phyloP scores from a whole-genome alignment of 2,329 filamentous ascomycete genomes.

The Pseudopithomyces maydicus region DNA sequence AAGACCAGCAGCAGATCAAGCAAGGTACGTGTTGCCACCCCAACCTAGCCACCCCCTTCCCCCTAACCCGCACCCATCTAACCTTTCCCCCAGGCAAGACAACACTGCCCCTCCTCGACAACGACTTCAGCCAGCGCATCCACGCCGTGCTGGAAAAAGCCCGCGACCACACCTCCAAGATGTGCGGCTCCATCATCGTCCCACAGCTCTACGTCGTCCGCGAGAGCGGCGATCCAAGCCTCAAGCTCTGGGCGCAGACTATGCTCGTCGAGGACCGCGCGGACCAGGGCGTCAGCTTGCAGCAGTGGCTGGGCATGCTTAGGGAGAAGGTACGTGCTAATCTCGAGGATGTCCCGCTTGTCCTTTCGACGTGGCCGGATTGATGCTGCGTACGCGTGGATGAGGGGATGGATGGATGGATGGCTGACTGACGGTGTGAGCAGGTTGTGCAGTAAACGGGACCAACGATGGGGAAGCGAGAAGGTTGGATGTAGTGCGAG shows the following conservation, averaged over 20 bases:
- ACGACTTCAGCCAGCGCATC: conserved; percentile 88
- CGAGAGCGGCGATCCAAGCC: conserved; percentile 92
- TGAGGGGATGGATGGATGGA: too few species aligned
- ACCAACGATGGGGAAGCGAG: background rate
- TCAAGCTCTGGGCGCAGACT: conserved; percentile 97
- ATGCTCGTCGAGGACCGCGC: conserved; percentile 92
- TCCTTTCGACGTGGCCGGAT: conserved; percentile 27
- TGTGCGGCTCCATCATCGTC: conserved; percentile 89
- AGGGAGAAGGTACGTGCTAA: conserved; percentile 81
- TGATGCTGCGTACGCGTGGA: too few species aligned
- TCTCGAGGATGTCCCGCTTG: conserved; percentile 18
- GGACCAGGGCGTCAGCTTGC: conserved; percentile 89
- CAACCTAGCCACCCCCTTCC: background rate
- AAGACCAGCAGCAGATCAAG: conserved; percentile 81
- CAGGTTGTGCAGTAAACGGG: conserved; percentile 43
- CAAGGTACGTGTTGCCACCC: conserved; percentile 58
- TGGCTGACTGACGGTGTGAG: conserved; percentile 10
- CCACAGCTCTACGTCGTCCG: conserved; percentile 92
- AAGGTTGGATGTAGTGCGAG: background rate
- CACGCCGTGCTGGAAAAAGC: conserved; percentile 86
- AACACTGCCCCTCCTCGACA: conserved; percentile 83
- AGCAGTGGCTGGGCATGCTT: conserved; percentile 89
- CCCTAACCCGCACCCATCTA: background rate
- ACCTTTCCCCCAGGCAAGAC: conserved; percentile 65
- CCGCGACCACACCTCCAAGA: conserved; percentile 81